phyloP scores from a whole-genome alignment of 306 rosid species.

The Acacia crassicarpa region DNA sequence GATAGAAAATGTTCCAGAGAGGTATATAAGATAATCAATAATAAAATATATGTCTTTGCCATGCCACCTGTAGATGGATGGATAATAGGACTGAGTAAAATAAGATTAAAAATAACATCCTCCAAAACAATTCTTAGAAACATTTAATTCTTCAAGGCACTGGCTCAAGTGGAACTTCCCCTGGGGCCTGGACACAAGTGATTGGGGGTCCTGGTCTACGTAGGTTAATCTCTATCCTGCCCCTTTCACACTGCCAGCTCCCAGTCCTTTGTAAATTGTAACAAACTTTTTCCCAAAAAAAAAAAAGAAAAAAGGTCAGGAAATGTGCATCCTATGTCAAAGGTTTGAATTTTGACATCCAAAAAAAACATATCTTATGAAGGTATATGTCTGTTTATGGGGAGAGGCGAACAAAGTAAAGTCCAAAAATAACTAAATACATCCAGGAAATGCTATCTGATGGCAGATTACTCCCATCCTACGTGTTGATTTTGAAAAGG shows the following conservation, averaged over 20 bases:
- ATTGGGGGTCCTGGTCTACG: not conserved
- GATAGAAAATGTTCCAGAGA: not conserved
- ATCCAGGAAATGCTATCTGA: not conserved
- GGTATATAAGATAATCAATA: not conserved
- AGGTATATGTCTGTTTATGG: not conserved
- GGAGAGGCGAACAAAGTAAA: not conserved
- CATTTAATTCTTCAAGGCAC: not conserved
- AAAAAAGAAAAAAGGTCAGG: not conserved
- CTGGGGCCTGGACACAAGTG: not conserved
- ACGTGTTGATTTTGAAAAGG: not conserved
- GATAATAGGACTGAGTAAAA: constrained; percentile 1
- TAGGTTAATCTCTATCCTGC: not conserved
- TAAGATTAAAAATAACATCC: not conserved
- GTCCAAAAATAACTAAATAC: not conserved
- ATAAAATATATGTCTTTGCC: not conserved
- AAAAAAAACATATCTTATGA: not conserved
- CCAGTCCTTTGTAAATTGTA: not conserved
- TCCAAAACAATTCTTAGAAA: not conserved
- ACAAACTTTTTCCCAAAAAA: not conserved
- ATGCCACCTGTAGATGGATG: not conserved
- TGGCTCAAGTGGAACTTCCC: not conserved
- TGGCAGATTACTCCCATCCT: not conserved
- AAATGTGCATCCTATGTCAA: not conserved
- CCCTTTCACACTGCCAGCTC: not conserved
- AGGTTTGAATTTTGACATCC: constrained; percentile 13